Percentiles rank a stretch among this genome's conserved stretches.
phyloP scores from a whole-genome alignment of 2,329 filamentous ascomycete species.

The Beauveria asiatica region DNA sequence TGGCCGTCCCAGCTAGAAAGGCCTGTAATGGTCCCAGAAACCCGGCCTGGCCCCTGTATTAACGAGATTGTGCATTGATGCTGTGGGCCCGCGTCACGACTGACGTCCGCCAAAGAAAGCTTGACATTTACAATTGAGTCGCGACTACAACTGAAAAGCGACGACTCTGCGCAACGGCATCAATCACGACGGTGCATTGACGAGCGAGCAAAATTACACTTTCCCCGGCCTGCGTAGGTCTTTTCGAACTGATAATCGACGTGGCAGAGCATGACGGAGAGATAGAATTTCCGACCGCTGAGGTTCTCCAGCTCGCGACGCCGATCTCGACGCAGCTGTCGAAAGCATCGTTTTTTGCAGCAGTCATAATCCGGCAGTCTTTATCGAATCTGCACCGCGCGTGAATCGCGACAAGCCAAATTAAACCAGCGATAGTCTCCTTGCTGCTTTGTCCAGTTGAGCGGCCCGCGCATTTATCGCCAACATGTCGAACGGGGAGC shows the following conservation, averaged over 20 bases:
- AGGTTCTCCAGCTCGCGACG: constrained; percentile 2
- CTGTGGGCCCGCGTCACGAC: constrained; percentile 8
- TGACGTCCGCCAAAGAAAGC: constrained; percentile 8
- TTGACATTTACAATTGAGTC: not conserved
- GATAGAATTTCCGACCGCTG: constrained; percentile 8
- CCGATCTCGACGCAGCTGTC: not conserved
- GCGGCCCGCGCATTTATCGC: not conserved
- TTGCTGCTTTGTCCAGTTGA: not conserved
- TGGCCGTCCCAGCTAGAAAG: not conserved
- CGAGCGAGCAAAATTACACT: not conserved
- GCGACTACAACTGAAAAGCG: not conserved
- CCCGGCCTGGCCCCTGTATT: not conserved
- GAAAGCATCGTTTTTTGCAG: not conserved
- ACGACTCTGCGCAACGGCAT: not conserved
- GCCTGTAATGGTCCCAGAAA: not conserved
- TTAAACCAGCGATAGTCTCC: not conserved
- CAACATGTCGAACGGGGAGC: constrained; percentile 43
- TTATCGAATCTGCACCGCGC: not conserved
- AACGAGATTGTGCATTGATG: not conserved
- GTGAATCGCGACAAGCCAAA: not conserved
- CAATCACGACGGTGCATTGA: not conserved
- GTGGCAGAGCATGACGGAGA: constrained; percentile 5
- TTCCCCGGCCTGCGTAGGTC: not conserved
- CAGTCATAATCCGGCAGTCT: not conserved
- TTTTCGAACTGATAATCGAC: not conserved